Evolutionary conservation across 768 basidiomycete genomes (phyloP).

Genomic region (Calocera viscosa): DNA sequence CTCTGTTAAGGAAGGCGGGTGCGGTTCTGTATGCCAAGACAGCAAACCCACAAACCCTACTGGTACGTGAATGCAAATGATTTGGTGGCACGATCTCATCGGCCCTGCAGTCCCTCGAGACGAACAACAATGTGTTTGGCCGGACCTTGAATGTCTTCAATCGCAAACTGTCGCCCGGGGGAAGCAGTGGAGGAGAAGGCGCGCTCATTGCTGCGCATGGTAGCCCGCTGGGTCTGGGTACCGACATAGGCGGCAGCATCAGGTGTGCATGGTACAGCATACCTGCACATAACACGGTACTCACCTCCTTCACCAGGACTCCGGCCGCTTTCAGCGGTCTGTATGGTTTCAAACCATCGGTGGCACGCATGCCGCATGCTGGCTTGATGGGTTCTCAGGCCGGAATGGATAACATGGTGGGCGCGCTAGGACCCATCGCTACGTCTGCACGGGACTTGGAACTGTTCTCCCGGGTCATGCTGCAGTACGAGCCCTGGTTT

Average conservation of each 20-base stretch:
- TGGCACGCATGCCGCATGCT: conserved; percentile 40
- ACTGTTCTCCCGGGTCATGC: conserved; percentile 38
- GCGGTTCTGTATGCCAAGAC: conserved; percentile 39
- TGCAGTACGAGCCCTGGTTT: conserved; percentile 38
- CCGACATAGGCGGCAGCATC: conserved; percentile 40
- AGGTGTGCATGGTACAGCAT: conserved; percentile 20
- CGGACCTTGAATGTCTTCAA: conserved; percentile 39
- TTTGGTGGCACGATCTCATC: background rate
- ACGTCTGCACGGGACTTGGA: conserved; percentile 39
- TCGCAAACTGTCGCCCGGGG: conserved; percentile 33
- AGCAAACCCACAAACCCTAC: conserved; percentile 38
- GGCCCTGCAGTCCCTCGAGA: conserved; percentile 36
- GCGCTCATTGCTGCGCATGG: conserved; percentile 37
- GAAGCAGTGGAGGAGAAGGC: conserved; percentile 39
- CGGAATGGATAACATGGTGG: conserved; percentile 42
- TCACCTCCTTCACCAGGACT: conserved; percentile 17
- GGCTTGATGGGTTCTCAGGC: conserved; percentile 38
- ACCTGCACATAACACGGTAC: background rate
- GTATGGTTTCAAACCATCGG: conserved; percentile 38
- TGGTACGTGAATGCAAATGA: conserved; percentile 28
- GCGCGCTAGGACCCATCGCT: conserved; percentile 39
- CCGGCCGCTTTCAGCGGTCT: conserved; percentile 34
- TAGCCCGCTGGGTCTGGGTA: conserved; percentile 32
- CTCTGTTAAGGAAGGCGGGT: conserved; percentile 36
- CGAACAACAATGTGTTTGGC: conserved; percentile 39